Conservation (phyloP, 192 early-diverging fungal species). For the Entomortierella beljakovae region DNA sequence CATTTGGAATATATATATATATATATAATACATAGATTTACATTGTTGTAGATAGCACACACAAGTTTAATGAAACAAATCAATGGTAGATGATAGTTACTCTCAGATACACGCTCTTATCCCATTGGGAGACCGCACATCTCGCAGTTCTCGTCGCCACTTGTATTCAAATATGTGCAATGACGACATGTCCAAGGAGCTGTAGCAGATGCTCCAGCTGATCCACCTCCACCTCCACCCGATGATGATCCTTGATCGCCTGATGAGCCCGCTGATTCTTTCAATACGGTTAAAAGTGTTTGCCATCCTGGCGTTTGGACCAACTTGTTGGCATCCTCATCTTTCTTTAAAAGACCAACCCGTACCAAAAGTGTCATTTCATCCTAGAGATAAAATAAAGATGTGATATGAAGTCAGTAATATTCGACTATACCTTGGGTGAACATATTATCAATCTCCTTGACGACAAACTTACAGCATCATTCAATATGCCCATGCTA, state of each 20-base stretch:
- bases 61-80: too few species aligned
- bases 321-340: slow-evolving; percentile 45
- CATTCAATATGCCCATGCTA: slow-evolving; percentile 72
- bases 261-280: slow-evolving; percentile 57
- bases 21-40: too few species aligned
- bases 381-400: slow-evolving; percentile 26
- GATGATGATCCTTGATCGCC: slow-evolving; percentile 19
- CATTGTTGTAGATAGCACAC: too few species aligned
- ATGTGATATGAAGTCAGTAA: not conserved
- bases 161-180: slow-evolving; percentile 84
- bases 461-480: slow-evolving; percentile 21
- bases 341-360: slow-evolving; percentile 48
- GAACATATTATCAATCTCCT: not conserved
- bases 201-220: slow-evolving; percentile 20
- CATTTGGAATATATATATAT: too few species aligned
- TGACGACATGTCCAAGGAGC: slow-evolving; percentile 75
- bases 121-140: slow-evolving; percentile 84
- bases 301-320: slow-evolving; percentile 72
- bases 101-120: slow-evolving; percentile 29
- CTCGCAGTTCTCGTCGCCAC: slow-evolving; percentile 73
- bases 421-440: not conserved
- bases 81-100: too few species aligned
- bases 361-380: slow-evolving; percentile 65
- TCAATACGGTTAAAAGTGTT: slow-evolving; percentile 73
- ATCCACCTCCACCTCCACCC: slow-evolving; percentile 28